Conservation (phyloP, 306 rosid species). For the Medicago ruthenica region DNA sequence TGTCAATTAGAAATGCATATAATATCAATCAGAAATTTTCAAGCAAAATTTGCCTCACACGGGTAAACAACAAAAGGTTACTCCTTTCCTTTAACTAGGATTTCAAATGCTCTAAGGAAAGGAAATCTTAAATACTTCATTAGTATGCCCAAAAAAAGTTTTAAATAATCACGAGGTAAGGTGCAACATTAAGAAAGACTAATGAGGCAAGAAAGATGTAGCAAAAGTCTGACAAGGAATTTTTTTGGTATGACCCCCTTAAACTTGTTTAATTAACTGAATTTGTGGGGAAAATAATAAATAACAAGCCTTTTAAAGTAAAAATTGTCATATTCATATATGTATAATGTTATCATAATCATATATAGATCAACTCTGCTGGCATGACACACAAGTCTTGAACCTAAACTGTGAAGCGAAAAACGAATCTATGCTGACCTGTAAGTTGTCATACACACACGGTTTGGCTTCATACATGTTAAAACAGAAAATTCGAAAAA, state of each 20-base stretch:
- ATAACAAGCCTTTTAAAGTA: neutral
- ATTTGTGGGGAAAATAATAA: neutral
- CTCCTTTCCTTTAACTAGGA: conserved; percentile 25
- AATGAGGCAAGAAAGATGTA: neutral
- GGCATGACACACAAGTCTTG: conserved; percentile 5
- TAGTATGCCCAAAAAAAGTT: neutral
- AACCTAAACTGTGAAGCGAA: conserved; percentile 1
- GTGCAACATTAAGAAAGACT: neutral
- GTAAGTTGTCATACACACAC: neutral
- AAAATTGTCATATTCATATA: neutral
- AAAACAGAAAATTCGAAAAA: conserved; percentile 34
- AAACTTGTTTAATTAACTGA: neutral
- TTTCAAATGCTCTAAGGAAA: conserved; percentile 24
- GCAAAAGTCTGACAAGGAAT: neutral
- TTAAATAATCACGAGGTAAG: neutral
- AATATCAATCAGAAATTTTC: conserved; percentile 36
- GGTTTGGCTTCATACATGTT: conserved; percentile 25
- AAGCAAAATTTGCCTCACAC: conserved; percentile 11
- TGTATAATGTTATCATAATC: neutral
- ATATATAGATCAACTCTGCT: neutral
- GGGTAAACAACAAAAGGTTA: neutral
- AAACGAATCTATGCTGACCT: neutral
- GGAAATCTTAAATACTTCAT: conserved; percentile 2
- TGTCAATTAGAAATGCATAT: conserved; percentile 50
- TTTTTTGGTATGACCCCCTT: neutral